phyloP scores from a whole-genome alignment of 2,329 filamentous ascomycete species.

The Colletotrichum eleusines region DNA sequence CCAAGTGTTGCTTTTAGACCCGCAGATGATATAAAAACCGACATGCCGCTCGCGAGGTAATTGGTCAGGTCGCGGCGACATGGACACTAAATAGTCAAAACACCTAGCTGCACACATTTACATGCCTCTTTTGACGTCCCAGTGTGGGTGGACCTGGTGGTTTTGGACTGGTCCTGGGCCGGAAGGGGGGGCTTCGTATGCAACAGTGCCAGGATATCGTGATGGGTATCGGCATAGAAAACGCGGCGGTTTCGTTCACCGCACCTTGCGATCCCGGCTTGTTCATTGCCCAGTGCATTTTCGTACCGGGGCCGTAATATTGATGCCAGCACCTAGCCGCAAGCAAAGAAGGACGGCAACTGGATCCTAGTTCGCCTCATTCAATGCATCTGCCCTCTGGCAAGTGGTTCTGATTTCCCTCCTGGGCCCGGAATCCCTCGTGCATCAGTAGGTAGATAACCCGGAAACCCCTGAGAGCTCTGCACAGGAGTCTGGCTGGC shows the following conservation, averaged over 20 bases:
- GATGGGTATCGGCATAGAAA: neutral
- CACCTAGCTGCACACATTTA: constrained; percentile 11
- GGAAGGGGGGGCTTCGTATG: neutral
- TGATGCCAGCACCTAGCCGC: neutral
- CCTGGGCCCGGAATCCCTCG: constrained; percentile 47
- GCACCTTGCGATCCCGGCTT: neutral
- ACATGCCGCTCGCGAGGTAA: constrained; percentile 15
- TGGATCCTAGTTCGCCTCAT: neutral
- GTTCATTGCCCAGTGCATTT: neutral
- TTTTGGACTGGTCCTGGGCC: neutral
- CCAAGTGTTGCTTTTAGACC: constrained; percentile 32
- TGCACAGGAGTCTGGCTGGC: constrained; percentile 48
- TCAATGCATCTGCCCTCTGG: constrained; percentile 38
- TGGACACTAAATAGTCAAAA: neutral
- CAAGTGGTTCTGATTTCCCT: constrained; percentile 33
- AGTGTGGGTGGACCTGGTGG: neutral
- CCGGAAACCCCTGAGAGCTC: constrained; percentile 49
- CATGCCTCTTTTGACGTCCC: neutral
- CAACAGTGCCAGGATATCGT: neutral
- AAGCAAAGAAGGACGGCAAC: neutral
- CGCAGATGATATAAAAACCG: constrained; percentile 22
- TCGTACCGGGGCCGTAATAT: neutral
- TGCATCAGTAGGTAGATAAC: constrained; percentile 51
- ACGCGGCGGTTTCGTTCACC: neutral
- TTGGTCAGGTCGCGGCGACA: neutral